Evolutionary conservation across 495 filamentous ascomycete species (phyloP).

Genomic region (Lasiosphaeriaceae sp.): DNA sequence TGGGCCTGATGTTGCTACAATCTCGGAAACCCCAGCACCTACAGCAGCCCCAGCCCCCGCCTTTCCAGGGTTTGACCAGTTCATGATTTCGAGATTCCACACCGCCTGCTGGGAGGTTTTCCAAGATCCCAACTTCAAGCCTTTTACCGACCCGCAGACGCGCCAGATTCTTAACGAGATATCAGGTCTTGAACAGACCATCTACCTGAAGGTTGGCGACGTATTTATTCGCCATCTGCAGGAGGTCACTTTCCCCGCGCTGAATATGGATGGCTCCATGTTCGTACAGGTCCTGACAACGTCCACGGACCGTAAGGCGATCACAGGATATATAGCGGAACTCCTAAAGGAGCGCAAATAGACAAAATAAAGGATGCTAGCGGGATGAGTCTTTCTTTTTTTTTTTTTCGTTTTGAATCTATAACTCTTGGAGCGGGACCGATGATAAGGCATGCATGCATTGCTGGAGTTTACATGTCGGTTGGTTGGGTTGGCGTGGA

Average conservation of each 20-base stretch:
- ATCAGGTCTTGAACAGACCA: constrained; percentile 74
- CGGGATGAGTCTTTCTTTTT: background rate
- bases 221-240: constrained; percentile 47
- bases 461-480: background rate
- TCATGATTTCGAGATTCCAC: constrained; percentile 85
- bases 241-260: constrained; percentile 42
- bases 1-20: constrained; percentile 67
- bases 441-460: background rate
- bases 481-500: background rate
- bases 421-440: background rate
- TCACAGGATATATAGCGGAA: constrained; percentile 45
- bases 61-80: constrained; percentile 88
- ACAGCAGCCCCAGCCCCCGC: constrained; percentile 40
- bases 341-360: constrained; percentile 35
- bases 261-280: constrained; percentile 45
- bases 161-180: constrained; percentile 83
- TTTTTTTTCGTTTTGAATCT: background rate
- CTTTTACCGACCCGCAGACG: constrained; percentile 73
- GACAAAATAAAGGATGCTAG: background rate
- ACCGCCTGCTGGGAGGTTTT: constrained; percentile 83
- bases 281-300: constrained; percentile 50
- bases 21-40: constrained; percentile 41
- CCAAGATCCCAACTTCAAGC: constrained; percentile 67
- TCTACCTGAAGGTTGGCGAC: constrained; percentile 80
- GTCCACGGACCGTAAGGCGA: constrained; percentile 43